Base-by-base conservation (phyloP, 2,329 filamentous ascomycete genomes). In the Aspergillus proliferans region DNA sequence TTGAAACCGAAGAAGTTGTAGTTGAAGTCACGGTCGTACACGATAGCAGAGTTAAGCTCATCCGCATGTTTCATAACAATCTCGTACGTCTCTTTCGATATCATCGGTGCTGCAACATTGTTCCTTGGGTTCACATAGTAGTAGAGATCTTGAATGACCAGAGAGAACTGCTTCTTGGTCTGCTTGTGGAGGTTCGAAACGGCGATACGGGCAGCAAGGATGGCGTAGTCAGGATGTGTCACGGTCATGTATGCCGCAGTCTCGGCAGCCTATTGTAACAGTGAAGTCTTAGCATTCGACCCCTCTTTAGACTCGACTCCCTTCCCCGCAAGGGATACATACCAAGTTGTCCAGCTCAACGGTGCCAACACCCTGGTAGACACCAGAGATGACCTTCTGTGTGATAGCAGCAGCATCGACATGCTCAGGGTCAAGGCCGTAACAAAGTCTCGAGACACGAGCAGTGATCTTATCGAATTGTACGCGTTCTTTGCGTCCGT, bases 1-100 rank as follows among this genome's bases (percentile, higher is more conserved):
- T 98, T 98, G 84, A 98, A 98, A 57, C 93, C 93, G 65, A 98
- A 98, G 77, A 95, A 98, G 77, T 98, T 93, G 79, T 98, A 98
- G 82, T 97, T 96, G 82, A 98, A 98, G 71, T 98, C 93, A 61
- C 93, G 87, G 76, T 98, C 93, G 65, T 97, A 98, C 63, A 98
- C 92, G 69, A 98, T 97, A 64, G 93, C 93, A 40, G 92, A 97
- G 79, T 98, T 95, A 50, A 98, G 82, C 75, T 98, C 93, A 49
- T 95, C 93, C 63, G 89, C 90, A 73, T 98, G 90, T 65, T 87
- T 88, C 87, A 95, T 93, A 57, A 98, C 87, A 55, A 84, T 89
- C 62, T 96, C 88, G 69, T 95, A 95, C 43, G 87, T 94, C 61
- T 87, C 78, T 65, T 92, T 77, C 40, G 92, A 90, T 66, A 98